Evolutionary conservation across 768 basidiomycete genomes (phyloP), one percentile per base, ranked within the genome.

Genomic region (Termitomyces sp.): DNA sequence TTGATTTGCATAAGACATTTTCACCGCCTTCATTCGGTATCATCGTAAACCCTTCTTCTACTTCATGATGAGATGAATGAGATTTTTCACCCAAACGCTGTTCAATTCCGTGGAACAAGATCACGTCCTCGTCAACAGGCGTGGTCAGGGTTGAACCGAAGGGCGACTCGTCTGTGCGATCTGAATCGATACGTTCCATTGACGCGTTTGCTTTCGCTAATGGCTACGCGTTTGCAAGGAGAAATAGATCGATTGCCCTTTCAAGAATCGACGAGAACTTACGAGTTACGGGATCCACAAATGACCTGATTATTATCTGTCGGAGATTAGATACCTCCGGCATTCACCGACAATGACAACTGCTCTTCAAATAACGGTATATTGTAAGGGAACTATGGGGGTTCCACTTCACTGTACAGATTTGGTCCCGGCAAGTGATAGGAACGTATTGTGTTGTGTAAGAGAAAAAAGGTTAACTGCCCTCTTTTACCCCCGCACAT

Each of bases 91-190:
- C 31, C 49, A 59, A 49, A 36, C 58, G 59, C 49, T 62, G 41
- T 34, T 60, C 61, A 16, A 67, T 56, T 15, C 54, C 56, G 34
- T 57, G 33, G 22, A 63, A 61, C 20, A 62, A 53, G 0, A 61
- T n/a, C 20, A 65, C 56, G 31, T 70, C 62, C 56, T 75, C 75
- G 54, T 78, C 76, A 5, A 68, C 68, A 15, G 78, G 78, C 31
- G 78, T 79, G 22, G 72, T 72, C 2, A 79, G 66, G 36, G 65
- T 68, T 8, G 77, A 78, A 13, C 68, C 70, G 55, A 78, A 75
- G 0, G 75, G 71, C 44, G 78, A 77, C 37, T 79, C 76, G 49
- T 72, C 67, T 3, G 78, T 77, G 52, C 71, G 67, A 36, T 66
- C 70, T 29, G 77, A 77, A 56, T 74, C 67, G 24, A 68, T 58